Conservation (phyloP, 2,329 filamentous ascomycete species). For the Metarhizium anisopliae region DNA sequence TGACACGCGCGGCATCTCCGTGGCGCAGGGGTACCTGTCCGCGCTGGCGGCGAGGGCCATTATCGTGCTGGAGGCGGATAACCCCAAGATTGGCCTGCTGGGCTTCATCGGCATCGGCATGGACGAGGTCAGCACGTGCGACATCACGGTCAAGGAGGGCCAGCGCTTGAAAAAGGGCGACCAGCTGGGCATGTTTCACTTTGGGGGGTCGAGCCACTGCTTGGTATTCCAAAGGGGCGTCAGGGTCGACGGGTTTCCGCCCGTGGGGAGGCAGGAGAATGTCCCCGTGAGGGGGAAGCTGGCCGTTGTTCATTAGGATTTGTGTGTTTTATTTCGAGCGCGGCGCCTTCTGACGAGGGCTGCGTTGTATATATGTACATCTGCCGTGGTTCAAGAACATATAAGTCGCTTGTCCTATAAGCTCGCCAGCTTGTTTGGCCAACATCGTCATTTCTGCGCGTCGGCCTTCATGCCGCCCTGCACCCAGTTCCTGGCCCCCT, state of each 20-base stretch:
- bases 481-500: slow-evolving; percentile 51
- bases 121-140: slow-evolving; percentile 67
- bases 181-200: slow-evolving; percentile 71
- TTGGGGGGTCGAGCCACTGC: slow-evolving; percentile 64
- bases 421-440: too few species aligned
- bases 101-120: slow-evolving; percentile 65
- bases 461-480: slow-evolving; percentile 61
- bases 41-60: slow-evolving; percentile 60
- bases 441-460: slow-evolving; percentile 33
- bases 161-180: slow-evolving; percentile 61
- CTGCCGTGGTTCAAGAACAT: too few species aligned
- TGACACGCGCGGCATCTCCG: slow-evolving; percentile 31
- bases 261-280: slow-evolving; percentile 26
- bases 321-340: too few species aligned
- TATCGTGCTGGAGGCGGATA: slow-evolving; percentile 63
- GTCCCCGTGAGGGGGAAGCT: slow-evolving; percentile 29
- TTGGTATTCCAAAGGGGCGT: slow-evolving; percentile 55
- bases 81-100: slow-evolving; percentile 57
- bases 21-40: slow-evolving; percentile 57
- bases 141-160: slow-evolving; percentile 59
- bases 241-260: slow-evolving; percentile 31
- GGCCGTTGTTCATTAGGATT: slow-evolving; percentile 18
- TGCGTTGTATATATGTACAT: too few species aligned
- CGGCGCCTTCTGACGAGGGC: too few species aligned
- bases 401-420: too few species aligned